Evolutionary conservation across 257 asterid species (phyloP).

Genomic region (Salvia rosmarinus): DNA sequence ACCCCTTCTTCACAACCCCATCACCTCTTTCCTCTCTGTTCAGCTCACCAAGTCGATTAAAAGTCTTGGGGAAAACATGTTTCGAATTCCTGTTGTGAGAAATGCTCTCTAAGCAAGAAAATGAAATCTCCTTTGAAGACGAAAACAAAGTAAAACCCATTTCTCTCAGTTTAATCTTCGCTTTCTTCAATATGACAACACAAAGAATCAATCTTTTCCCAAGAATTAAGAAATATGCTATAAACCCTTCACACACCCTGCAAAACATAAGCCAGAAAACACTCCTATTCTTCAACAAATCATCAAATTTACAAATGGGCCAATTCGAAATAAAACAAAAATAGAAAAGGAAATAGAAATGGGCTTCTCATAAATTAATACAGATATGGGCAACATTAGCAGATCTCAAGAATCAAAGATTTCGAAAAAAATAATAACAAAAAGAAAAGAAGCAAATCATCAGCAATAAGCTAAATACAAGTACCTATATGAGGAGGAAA

Average conservation of each 20-base stretch:
- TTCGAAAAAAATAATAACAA: not conserved
- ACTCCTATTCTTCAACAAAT: not conserved
- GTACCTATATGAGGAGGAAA: conserved; percentile 26
- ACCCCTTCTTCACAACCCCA: conserved; percentile 43
- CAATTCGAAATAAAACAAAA: not conserved
- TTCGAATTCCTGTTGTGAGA: conserved; percentile 40
- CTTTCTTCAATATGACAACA: conserved; percentile 16
- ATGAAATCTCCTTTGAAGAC: conserved; percentile 56
- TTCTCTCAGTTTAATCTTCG: conserved; percentile 15
- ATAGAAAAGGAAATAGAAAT: not conserved
- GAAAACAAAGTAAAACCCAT: conserved; percentile 57
- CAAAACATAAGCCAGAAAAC: conserved; percentile 32
- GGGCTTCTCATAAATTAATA: not conserved
- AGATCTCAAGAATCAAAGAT: conserved; percentile 45
- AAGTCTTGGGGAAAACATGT: conserved; percentile 45
- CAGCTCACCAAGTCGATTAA: conserved; percentile 43
- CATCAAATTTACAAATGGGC: conserved; percentile 20
- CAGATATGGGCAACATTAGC: conserved; percentile 6
- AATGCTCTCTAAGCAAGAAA: conserved; percentile 50
- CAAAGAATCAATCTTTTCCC: conserved; percentile 16
- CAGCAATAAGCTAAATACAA: not conserved
- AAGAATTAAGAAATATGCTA: conserved; percentile 27
- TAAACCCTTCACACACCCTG: conserved; percentile 34
- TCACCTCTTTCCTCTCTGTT: conserved; percentile 38
- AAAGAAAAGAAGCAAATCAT: not conserved